A percentile compares a stretch with the other conserved stretches of the same genome.
These are phyloP conservation scores for Teratosphaeria nubilosa DNA, from an alignment of 2,329 filamentous ascomycete species.

Conservation along the genomic window DNA sequence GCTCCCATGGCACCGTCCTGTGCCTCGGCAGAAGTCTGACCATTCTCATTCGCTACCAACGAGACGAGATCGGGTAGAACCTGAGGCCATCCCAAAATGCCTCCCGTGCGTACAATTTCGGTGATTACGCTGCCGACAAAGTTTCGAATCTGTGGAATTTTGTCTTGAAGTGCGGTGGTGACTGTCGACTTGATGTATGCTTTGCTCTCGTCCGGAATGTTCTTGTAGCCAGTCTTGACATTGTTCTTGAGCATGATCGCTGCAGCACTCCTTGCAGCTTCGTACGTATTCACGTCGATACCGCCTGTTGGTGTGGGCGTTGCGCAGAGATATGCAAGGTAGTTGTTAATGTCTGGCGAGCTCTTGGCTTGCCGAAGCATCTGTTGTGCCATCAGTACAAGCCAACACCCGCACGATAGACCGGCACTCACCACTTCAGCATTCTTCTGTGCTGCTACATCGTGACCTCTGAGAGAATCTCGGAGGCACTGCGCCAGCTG, in stretches of 20 bases:
- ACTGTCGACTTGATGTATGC: slow-evolving; percentile 70
- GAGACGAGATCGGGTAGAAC: slow-evolving; percentile 73
- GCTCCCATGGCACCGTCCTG: slow-evolving; percentile 93
- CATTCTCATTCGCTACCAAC: slow-evolving; percentile 62
- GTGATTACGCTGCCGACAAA: slow-evolving; percentile 91
- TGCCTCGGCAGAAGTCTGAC: slow-evolving; percentile 57
- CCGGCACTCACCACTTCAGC: slow-evolving; percentile 64
- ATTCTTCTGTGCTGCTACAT: slow-evolving; percentile 73
- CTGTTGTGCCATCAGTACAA: slow-evolving; percentile 37
- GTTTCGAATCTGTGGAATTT: slow-evolving; percentile 70
- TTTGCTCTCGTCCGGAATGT: slow-evolving; percentile 63
- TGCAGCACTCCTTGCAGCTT: slow-evolving; percentile 73
- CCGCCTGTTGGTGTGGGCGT: slow-evolving; percentile 52
- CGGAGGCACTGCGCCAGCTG: slow-evolving; percentile 83
- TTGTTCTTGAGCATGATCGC: slow-evolving; percentile 96
- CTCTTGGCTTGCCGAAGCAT: slow-evolving; percentile 85
- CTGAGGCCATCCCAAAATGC: slow-evolving; percentile 83
- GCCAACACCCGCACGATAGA: background rate
- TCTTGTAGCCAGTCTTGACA: slow-evolving; percentile 63
- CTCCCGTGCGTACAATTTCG: slow-evolving; percentile 75
- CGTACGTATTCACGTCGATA: slow-evolving; percentile 53
- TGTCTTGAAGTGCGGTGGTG: slow-evolving; percentile 70
- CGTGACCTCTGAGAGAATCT: slow-evolving; percentile 80
- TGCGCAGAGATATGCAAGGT: slow-evolving; percentile 83
- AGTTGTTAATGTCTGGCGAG: slow-evolving; percentile 93